Evolutionary conservation across 1,139 yeast genomes (phyloP).

Genomic region (Kodamaea derodonti): DNA sequence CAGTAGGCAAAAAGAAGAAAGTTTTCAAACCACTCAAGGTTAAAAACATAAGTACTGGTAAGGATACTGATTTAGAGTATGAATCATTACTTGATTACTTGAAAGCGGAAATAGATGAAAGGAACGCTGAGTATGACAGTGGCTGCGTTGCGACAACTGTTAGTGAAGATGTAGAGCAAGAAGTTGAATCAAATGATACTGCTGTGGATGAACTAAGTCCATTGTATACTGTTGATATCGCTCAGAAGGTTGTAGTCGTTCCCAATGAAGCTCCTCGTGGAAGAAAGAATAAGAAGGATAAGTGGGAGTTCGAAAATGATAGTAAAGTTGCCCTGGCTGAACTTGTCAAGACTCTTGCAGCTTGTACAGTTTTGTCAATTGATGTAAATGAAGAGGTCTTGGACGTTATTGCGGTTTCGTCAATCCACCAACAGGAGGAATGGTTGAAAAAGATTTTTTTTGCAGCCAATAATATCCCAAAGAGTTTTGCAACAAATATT

Average conservation of each 20-base stretch:
- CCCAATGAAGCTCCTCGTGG: conserved; percentile 73
- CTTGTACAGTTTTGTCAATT: conserved; percentile 68
- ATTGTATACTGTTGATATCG: conserved; percentile 36
- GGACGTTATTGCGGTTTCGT: conserved; percentile 75
- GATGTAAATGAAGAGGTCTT: conserved; percentile 82
- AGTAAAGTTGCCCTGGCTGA: conserved; percentile 59
- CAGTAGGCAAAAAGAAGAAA: conserved; percentile 32
- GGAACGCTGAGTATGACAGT: conserved; percentile 11
- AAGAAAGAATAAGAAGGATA: conserved; percentile 68
- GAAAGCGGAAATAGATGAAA: conserved; percentile 37
- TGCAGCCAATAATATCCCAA: conserved; percentile 51
- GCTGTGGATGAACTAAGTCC: conserved; percentile 17
- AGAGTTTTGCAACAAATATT: conserved; percentile 72
- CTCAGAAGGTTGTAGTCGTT: conserved; percentile 59
- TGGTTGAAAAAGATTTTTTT: conserved; percentile 86
- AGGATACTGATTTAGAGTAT: conserved; percentile 68
- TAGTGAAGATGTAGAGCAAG: conserved; percentile 14
- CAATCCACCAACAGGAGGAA: conserved; percentile 77
- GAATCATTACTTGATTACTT: conserved; percentile 58
- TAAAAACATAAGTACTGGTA: conserved; percentile 53
- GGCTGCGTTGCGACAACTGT: conserved; percentile 9
- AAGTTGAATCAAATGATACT: conserved; percentile 10
- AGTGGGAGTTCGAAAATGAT: conserved; percentile 76
- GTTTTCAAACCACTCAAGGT: conserved; percentile 70
- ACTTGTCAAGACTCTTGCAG: conserved; percentile 51